These are phyloP conservation scores for Fimicolochytrium jonesii DNA, from an alignment of 192 early-diverging fungal species.

Conservation along the genomic window DNA sequence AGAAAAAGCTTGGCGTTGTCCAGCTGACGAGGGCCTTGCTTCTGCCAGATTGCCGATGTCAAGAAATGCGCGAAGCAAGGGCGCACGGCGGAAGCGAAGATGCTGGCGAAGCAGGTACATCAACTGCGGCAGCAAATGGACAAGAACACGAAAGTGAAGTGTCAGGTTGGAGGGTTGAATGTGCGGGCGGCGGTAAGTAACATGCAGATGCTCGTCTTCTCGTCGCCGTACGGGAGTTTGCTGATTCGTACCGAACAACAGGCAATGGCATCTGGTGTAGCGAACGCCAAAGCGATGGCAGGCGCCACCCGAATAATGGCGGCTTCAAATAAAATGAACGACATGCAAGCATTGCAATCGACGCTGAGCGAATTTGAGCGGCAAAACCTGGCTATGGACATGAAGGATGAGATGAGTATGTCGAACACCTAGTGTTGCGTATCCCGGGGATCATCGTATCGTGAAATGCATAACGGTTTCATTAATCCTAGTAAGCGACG, in stretches of 20 bases:
- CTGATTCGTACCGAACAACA: not conserved
- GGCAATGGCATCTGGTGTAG: not conserved
- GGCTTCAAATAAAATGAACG: constrained; percentile 21
- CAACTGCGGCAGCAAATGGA: constrained; percentile 16
- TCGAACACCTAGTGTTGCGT: not conserved
- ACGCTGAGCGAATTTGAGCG: constrained; percentile 30
- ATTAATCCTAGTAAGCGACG: constrained; percentile 27
- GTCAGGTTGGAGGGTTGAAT: not conserved
- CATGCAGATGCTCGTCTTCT: not conserved
- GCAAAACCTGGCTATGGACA: constrained; percentile 27
- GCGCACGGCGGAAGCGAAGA: constrained; percentile 23
- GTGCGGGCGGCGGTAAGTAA: not conserved
- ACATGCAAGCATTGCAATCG: constrained; percentile 21
- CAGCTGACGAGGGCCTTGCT: not conserved
- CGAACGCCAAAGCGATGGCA: constrained; percentile 24
- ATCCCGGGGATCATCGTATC: too few species aligned
- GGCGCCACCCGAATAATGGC: constrained; percentile 35
- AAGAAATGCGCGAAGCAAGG: constrained; percentile 32
- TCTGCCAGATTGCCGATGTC: constrained; percentile 24
- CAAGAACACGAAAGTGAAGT: constrained; percentile 20
- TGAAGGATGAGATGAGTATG: constrained; percentile 40
- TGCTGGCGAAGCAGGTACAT: constrained; percentile 29
- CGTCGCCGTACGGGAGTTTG: not conserved
- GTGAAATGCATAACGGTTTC: not conserved
- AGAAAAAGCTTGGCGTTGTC: not conserved